Percentiles rank a stretch among this genome's conserved stretches.
Conservation (phyloP, 1,139 yeast species). For the Saccharomyces hybrid region DNA sequence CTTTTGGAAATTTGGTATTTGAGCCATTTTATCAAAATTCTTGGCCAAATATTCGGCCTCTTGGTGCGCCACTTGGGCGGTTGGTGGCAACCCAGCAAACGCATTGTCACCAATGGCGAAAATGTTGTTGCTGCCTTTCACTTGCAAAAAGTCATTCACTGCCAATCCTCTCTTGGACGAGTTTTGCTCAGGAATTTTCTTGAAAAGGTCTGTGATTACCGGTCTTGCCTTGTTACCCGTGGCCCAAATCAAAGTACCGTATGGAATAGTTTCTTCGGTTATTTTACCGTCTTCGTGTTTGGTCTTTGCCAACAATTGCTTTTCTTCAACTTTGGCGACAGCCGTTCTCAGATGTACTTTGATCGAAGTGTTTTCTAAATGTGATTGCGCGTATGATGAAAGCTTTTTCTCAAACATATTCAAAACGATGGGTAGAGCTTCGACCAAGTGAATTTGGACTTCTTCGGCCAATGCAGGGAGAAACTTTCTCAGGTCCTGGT, state of each 20-base stretch:
- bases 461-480: constrained; percentile 81
- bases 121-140: constrained; percentile 74
- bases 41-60: constrained; percentile 80
- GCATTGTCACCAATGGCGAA: constrained; percentile 96
- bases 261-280: constrained; percentile 60
- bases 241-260: constrained; percentile 95
- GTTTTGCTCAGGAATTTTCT: constrained; percentile 76
- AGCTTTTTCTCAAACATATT: constrained; percentile 81
- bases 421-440: constrained; percentile 84
- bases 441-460: constrained; percentile 76
- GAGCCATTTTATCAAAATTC: constrained; percentile 66
- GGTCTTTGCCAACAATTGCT: constrained; percentile 62
- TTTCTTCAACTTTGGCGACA: constrained; percentile 75
- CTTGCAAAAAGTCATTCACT: constrained; percentile 73
- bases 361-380: constrained; percentile 69
- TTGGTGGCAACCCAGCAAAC: constrained; percentile 80
- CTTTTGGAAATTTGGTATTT: constrained; percentile 55
- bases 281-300: constrained; percentile 54
- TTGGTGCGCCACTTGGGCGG: constrained; percentile 97
- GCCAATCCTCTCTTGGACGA: constrained; percentile 83
- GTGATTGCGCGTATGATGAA: constrained; percentile 79
- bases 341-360: constrained; percentile 75
- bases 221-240: constrained; percentile 92
- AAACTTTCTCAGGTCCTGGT: constrained; percentile 82
- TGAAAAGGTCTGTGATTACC: constrained; percentile 59